phyloP scores from a whole-genome alignment of 1,284 basidiomycete species.

The Cystobasidium slooffiae region DNA sequence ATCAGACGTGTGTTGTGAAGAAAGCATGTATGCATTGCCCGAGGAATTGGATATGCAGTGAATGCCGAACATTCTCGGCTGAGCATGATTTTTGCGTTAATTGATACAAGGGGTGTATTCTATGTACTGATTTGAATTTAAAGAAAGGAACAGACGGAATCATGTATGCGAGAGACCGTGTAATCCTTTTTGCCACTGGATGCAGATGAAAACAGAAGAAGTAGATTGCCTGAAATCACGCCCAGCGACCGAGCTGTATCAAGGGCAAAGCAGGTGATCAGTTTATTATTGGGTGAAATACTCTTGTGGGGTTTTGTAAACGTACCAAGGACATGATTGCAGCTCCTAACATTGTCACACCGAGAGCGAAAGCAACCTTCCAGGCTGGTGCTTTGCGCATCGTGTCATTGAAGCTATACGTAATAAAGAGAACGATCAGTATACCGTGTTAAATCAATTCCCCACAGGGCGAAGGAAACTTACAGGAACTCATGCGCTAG shows the following conservation, averaged over 20 bases:
- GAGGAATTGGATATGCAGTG: too few species aligned
- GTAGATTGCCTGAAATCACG: background rate
- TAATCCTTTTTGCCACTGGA: background rate
- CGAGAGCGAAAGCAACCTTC: slow-evolving; percentile 52
- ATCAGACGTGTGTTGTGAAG: too few species aligned
- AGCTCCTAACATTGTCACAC: slow-evolving; percentile 57
- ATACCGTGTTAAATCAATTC: slow-evolving; percentile 48
- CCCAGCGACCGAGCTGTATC: slow-evolving; percentile 27
- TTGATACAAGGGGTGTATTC: slow-evolving; percentile 6
- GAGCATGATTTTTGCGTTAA: background rate
- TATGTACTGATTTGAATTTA: background rate
- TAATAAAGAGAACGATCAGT: slow-evolving; percentile 46
- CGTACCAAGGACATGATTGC: slow-evolving; percentile 60
- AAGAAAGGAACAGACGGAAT: background rate
- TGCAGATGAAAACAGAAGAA: too few species aligned
- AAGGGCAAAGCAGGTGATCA: background rate
- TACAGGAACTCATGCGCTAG: slow-evolving; percentile 83
- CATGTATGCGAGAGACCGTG: background rate
- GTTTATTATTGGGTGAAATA: background rate
- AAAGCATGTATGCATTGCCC: too few species aligned
- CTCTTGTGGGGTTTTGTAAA: slow-evolving; percentile 36
- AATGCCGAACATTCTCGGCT: too few species aligned
- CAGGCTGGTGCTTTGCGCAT: slow-evolving; percentile 55
- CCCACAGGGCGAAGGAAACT: slow-evolving; percentile 4
- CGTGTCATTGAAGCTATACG: slow-evolving; percentile 54